Base-by-base conservation (phyloP, 345 rosid species). In the Arabis hirsuta region DNA sequence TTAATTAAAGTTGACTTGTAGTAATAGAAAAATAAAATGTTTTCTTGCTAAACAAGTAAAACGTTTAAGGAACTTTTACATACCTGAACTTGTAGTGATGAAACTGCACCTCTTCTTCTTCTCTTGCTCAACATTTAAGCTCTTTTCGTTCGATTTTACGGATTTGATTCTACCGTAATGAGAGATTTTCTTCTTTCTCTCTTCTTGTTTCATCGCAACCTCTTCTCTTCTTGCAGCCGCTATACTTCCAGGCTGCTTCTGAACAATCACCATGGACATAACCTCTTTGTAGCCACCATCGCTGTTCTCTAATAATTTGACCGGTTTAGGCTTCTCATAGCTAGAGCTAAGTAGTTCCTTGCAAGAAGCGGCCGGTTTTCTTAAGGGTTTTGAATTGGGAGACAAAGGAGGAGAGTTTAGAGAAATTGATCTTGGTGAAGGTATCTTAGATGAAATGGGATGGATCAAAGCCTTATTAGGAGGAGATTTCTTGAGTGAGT, bases 201-300 rank as follows among this genome's bases (percentile, higher is more conserved):
- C 84, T 72, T 79, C 81, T 73, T 84, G 96, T 84, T 84, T 82
- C 43, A 71, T 74, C 0, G 96, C 86, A 41, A 82, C 86, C 36
- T 88, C 88, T 71, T 84, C 81, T 72, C 87, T 82, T 76, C 88
- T 85, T 9, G 88, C 87, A 48, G 96, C 88, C 2, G 96, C 91
- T 31, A 90, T 86, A 78, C 84, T 88, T 29, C 93, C 93, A 1
- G 93, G 84, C 11, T 81, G 84, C 19, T 80, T 76, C 53, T 81
- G 81, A 67, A 72, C 77, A 8, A 59, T 62, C 72, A 63, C 42
- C 48, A 73, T 45, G 4, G 74, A 48, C 13, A 45, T 29, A 26
- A 61, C 44, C 62, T 73, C 61, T 59, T 54, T 73, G 65, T 62
- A n/a, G 32, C 43, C 69, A 27, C 67, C 71, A 50, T 51, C 32